A percentile compares a stretch with the other conserved stretches of the same genome.
phyloP scores from a whole-genome alignment of 1,284 basidiomycete genomes.

The Trametes versicolor region DNA sequence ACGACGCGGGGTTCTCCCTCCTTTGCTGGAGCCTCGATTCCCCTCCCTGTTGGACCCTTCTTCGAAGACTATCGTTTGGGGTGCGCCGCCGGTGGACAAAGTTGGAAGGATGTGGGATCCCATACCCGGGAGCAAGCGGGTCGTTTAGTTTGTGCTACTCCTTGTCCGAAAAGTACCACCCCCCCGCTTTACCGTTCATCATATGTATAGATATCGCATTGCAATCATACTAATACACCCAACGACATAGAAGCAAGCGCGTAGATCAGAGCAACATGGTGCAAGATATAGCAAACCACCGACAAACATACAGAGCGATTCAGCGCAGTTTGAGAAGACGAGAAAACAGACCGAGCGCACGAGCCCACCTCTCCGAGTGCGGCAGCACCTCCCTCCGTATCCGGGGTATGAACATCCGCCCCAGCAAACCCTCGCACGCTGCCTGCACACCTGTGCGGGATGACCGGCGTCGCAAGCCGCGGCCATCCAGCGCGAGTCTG shows the following conservation, averaged over 20 bases:
- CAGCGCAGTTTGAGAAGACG: constrained; percentile 17
- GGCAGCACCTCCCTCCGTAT: constrained; percentile 14
- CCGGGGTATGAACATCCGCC: constrained; percentile 29
- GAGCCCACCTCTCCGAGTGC: constrained; percentile 7
- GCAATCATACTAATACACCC: constrained; percentile 29
- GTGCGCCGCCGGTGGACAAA: constrained; percentile 73
- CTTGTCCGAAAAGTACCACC: constrained; percentile 26
- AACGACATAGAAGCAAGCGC: constrained; percentile 6
- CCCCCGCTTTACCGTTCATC: constrained; percentile 6
- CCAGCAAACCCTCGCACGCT: constrained; percentile 37
- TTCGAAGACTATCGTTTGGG: constrained; percentile 70
- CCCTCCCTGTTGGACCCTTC: constrained; percentile 66
- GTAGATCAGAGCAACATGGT: constrained; percentile 5
- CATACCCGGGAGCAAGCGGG: constrained; percentile 20
- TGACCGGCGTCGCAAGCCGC: constrained; percentile 39
- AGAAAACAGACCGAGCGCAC: constrained; percentile 15
- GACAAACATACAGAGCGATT: constrained; percentile 13
- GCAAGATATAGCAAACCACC: constrained; percentile 12
- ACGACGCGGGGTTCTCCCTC: constrained; percentile 55
- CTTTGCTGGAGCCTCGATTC: constrained; percentile 53
- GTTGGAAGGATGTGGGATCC: constrained; percentile 52
- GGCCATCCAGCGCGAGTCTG: constrained; percentile 47
- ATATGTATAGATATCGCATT: constrained; percentile 28
- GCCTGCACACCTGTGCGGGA: constrained; percentile 48
- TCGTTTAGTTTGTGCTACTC: constrained; percentile 3